These are phyloP conservation scores for Ophiostoma montium DNA, from an alignment of 2,329 filamentous ascomycete species.

Conservation along the genomic window DNA sequence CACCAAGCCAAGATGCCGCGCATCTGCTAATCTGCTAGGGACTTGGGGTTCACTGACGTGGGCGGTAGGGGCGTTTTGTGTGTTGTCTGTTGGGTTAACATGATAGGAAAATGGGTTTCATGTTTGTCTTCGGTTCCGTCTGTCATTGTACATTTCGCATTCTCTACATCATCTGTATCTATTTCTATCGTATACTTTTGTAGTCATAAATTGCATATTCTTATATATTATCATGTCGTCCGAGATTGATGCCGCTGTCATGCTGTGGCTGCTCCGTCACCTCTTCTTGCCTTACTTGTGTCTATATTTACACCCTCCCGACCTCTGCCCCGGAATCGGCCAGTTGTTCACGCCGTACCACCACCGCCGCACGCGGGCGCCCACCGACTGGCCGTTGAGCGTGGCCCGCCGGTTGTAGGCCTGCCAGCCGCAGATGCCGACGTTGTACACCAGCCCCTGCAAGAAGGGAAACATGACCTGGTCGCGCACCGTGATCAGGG, in stretches of 20 bases:
- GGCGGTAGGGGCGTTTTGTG: neutral
- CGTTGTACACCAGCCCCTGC: slow-evolving; percentile 81
- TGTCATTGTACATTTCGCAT: too few species aligned
- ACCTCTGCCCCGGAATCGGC: neutral
- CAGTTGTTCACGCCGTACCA: slow-evolving; percentile 4
- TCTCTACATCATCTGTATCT: neutral
- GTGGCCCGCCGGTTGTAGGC: slow-evolving; percentile 72
- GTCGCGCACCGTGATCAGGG: slow-evolving; percentile 75
- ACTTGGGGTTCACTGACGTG: too few species aligned
- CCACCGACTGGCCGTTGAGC: slow-evolving; percentile 61
- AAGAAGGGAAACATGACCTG: slow-evolving; percentile 82
- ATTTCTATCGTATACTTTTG: too few species aligned
- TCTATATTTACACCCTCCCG: too few species aligned
- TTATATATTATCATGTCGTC: neutral
- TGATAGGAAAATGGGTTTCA: neutral
- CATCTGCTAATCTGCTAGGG: too few species aligned
- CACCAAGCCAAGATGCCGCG: slow-evolving; percentile 17
- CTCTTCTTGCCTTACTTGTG: neutral
- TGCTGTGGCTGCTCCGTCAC: too few species aligned
- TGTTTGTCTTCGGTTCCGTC: too few species aligned
- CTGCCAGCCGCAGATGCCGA: slow-evolving; percentile 76
- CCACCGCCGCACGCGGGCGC: slow-evolving; percentile 55
- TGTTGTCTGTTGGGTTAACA: neutral
- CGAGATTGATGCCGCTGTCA: too few species aligned
- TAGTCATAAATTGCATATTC: neutral